phyloP scores from a whole-genome alignment of 1,284 basidiomycete genomes.

The Sporisorium reilianum region DNA sequence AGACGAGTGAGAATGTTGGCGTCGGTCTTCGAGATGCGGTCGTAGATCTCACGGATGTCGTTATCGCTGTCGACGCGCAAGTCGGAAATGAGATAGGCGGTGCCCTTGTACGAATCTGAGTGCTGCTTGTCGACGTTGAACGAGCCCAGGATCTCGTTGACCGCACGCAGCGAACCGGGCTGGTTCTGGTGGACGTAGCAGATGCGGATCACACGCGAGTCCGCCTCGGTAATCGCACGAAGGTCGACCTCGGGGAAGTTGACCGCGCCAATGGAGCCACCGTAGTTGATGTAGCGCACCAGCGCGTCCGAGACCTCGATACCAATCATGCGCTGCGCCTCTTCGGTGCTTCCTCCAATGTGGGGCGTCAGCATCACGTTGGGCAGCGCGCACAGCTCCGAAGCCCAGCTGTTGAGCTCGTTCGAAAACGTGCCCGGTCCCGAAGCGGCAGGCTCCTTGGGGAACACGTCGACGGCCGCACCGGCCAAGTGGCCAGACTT shows the following conservation, averaged over 20 bases:
- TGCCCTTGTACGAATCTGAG: constrained; percentile 93
- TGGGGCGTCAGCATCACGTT: constrained; percentile 76
- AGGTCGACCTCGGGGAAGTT: constrained; percentile 99
- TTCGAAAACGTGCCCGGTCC: constrained; percentile 79
- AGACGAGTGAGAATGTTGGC: constrained; percentile 67
- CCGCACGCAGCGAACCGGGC: constrained; percentile 93
- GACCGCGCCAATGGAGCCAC: constrained; percentile 87
- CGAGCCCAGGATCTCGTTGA: constrained; percentile 90
- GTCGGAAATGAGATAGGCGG: too few relatives aligned
- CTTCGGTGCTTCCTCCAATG: constrained; percentile 98
- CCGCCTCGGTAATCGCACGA: constrained; percentile 82
- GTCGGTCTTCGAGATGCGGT: constrained; percentile 81
- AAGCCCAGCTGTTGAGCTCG: constrained; percentile 64
- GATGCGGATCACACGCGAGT: constrained; percentile 86
- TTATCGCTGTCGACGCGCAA: constrained; percentile 91
- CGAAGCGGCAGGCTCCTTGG: constrained; percentile 89
- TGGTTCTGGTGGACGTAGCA: constrained; percentile 98
- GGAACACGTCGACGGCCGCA: constrained; percentile 95
- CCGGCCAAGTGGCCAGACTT: constrained; percentile 89
- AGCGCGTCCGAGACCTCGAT: constrained; percentile 90
- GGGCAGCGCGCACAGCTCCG: constrained; percentile 55
- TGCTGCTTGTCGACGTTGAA: constrained; percentile 99
- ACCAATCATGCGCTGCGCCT: constrained; percentile 97
- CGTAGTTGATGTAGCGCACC: constrained; percentile 90
- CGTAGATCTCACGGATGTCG: constrained; percentile 85